Percentiles rank a stretch among this genome's conserved stretches.
Conservation (phyloP, 176 grass and related monocot genomes). For the Triticum monococcum region DNA sequence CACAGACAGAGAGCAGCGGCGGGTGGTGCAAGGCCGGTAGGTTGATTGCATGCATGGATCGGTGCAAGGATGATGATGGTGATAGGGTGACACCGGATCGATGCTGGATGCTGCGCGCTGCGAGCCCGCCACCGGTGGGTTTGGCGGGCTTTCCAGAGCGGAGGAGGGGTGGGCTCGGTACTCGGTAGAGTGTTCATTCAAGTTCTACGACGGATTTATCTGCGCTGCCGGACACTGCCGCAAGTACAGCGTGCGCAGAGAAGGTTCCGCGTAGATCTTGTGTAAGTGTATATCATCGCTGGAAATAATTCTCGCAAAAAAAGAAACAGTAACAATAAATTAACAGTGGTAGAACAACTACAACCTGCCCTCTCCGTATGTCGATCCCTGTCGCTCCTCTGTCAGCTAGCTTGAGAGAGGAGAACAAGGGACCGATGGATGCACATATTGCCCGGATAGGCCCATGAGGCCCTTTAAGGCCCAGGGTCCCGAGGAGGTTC, state of each 20-base stretch:
- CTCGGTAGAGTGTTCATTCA: not conserved
- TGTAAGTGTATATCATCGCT: not conserved
- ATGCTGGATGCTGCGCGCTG: not conserved
- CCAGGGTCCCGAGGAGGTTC: not conserved
- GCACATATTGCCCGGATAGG: conserved; percentile 22
- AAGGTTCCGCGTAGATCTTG: conserved; percentile 26
- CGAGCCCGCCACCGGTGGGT: not conserved
- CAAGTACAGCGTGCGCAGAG: conserved; percentile 6
- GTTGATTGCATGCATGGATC: conserved; percentile 11
- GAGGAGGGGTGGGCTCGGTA: not conserved
- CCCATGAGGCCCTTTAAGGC: conserved; percentile 11
- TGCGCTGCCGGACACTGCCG: not conserved
- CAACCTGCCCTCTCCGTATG: not conserved
- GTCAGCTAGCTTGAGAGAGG: not conserved
- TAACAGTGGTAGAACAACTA: not conserved
- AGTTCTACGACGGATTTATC: not conserved
- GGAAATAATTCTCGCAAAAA: not conserved
- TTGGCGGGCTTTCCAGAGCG: not conserved
- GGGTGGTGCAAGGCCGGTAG: conserved; percentile 9
- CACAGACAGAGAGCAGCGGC: conserved; percentile 12
- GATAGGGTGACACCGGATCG: not conserved
- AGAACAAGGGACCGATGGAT: not conserved
- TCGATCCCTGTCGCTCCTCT: not conserved
- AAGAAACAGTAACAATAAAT: not conserved
- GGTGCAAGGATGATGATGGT: not conserved